A percentile compares a stretch with the other conserved stretches of the same genome.
phyloP scores from a whole-genome alignment of 441 rosid species.

The Gossypium davidsonii region DNA sequence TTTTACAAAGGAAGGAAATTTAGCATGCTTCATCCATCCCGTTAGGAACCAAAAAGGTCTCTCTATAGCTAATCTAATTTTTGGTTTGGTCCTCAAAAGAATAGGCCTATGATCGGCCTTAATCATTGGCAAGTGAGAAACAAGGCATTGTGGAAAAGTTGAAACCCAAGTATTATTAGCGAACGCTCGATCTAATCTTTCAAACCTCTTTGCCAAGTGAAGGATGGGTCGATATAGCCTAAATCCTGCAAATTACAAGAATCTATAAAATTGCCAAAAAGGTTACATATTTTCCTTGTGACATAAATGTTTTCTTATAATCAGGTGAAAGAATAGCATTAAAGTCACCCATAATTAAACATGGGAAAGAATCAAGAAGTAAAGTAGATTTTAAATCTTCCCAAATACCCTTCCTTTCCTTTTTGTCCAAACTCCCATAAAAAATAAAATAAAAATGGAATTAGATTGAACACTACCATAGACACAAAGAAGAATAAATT shows the following conservation, averaged over 20 bases:
- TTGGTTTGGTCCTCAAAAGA: neutral
- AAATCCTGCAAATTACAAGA: neutral
- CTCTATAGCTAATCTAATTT: neutral
- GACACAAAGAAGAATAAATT: too few species aligned
- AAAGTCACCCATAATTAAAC: neutral
- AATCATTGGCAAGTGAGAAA: too few species aligned
- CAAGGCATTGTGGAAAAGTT: neutral
- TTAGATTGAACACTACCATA: too few species aligned
- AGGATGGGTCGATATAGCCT: neutral
- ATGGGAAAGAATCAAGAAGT: neutral
- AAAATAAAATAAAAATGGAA: too few species aligned
- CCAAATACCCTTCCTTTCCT: too few species aligned
- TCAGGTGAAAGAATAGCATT: neutral
- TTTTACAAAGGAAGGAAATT: too few species aligned
- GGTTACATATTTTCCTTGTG: neutral
- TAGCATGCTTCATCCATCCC: neutral
- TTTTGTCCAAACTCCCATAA: too few species aligned
- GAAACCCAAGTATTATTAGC: neutral
- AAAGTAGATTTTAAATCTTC: too few species aligned
- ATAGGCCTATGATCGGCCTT: neutral
- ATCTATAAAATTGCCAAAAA: neutral
- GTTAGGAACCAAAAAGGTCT: too few species aligned
- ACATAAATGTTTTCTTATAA: neutral
- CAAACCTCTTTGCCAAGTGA: neutral
- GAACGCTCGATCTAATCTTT: neutral